phyloP scores from a whole-genome alignment of 164 flowering plant genomes.

The Cinnamomum chago region DNA sequence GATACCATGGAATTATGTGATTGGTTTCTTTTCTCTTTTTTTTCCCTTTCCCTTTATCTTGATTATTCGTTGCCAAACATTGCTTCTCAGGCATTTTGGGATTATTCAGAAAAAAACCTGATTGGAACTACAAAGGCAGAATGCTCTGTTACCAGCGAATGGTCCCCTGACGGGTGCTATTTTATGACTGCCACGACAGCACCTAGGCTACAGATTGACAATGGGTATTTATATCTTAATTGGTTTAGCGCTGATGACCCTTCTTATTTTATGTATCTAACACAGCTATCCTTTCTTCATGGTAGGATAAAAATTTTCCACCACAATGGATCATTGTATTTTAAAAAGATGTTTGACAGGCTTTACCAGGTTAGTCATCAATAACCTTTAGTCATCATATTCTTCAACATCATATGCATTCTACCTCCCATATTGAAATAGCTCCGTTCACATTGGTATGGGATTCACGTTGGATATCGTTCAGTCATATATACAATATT shows the following conservation, averaged over 20 bases:
- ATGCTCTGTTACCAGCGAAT: constrained; percentile 91
- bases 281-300: constrained; percentile 1
- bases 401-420: not conserved
- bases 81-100: constrained; percentile 82
- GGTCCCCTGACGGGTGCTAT: constrained; percentile 93
- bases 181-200: constrained; percentile 99
- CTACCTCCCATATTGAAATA: too few relatives aligned
- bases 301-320: constrained; percentile 87
- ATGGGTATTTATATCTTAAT: constrained; percentile 55
- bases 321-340: constrained; percentile 72
- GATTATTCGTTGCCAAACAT: not conserved
- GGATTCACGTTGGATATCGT: too few relatives aligned
- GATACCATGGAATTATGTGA: not conserved
- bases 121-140: constrained; percentile 83
- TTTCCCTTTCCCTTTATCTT: not conserved
- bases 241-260: not conserved
- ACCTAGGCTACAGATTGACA: constrained; percentile 94
- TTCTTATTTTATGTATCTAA: not conserved
- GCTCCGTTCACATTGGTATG: too few relatives aligned
- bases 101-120: constrained; percentile 63
- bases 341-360: constrained; percentile 84
- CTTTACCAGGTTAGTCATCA: constrained; percentile 71
- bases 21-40: not conserved
- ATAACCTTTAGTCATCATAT: not conserved
- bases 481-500: too few relatives aligned